Conservation (phyloP, 164 flowering plant species). For the Buxus sempervirens region DNA sequence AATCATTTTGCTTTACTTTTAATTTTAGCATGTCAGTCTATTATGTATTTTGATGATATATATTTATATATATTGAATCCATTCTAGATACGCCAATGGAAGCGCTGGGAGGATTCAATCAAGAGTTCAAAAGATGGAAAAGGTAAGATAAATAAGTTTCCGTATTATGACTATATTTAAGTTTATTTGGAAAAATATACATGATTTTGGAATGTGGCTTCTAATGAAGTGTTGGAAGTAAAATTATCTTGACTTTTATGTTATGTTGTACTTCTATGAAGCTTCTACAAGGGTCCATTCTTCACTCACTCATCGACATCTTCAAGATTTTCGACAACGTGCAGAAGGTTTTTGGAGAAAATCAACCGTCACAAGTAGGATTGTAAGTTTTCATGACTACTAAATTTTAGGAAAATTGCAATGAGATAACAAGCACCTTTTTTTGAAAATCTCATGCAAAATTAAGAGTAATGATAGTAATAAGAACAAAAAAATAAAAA, state of each 20-base stretch:
- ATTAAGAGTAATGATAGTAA: too few species aligned
- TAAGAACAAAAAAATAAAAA: too few species aligned
- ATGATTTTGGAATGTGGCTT: too few species aligned
- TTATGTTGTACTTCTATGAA: background rate
- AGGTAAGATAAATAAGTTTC: constrained; percentile 20
- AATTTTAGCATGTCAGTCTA: background rate
- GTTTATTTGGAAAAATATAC: background rate
- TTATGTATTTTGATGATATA: background rate
- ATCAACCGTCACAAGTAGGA: constrained; percentile 48
- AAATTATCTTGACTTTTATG: background rate
- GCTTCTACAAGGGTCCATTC: background rate
- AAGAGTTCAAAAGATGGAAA: constrained; percentile 31
- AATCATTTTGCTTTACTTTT: too few species aligned
- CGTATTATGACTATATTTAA: background rate
- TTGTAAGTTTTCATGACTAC: constrained; percentile 41
- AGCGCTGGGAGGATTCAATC: constrained; percentile 76
- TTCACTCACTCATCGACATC: constrained; percentile 15
- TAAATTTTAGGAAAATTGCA: too few species aligned
- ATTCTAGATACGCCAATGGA: constrained; percentile 79
- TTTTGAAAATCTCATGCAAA: too few species aligned
- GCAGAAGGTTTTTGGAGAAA: constrained; percentile 54
- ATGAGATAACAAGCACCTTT: too few species aligned
- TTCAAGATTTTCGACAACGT: constrained; percentile 14
- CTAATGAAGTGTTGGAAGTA: too few species aligned
- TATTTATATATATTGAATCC: constrained; percentile 3